Conservation (phyloP, 1,139 yeast species). For the Candida dubliniensis region DNA sequence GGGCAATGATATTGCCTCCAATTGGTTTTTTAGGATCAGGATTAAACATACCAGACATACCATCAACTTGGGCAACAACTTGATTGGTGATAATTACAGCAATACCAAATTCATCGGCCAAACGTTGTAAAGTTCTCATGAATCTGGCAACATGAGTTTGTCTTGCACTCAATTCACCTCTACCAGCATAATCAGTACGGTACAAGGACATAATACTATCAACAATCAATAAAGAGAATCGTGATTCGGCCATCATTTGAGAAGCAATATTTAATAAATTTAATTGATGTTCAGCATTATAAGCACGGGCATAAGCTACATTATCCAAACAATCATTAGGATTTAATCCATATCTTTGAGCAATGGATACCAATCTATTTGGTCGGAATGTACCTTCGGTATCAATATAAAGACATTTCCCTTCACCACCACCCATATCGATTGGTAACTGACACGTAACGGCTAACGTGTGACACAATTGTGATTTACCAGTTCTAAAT, state of each 20-base stretch:
- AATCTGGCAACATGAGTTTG: conserved; percentile 93
- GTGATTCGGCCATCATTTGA: conserved; percentile 92
- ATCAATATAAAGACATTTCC: conserved; percentile 93
- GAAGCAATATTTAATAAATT: conserved; percentile 88
- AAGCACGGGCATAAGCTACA: conserved; percentile 96
- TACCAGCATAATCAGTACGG: conserved; percentile 91
- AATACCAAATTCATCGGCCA: conserved; percentile 97
- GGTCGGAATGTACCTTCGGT: conserved; percentile 98
- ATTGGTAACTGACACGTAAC: conserved; percentile 96
- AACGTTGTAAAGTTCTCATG: conserved; percentile 85
- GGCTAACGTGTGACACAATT: conserved; percentile 92
- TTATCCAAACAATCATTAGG: conserved; percentile 95
- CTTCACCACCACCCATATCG: conserved; percentile 99
- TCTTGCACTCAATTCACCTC: conserved; percentile 95
- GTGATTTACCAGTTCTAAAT: conserved; percentile 97
- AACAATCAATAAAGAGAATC: conserved; percentile 78
- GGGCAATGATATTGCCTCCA: conserved; percentile 98
- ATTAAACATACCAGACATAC: conserved; percentile 76
- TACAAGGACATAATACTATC: conserved; percentile 96
- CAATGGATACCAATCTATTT: conserved; percentile 82
- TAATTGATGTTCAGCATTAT: conserved; percentile 94
- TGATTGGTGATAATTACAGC: conserved; percentile 98
- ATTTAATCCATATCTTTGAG: conserved; percentile 86
- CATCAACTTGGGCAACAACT: conserved; percentile 98
- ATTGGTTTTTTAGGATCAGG: conserved; percentile 99